These are phyloP conservation scores for Arthrobotrys iridis DNA, from an alignment of 2,329 filamentous ascomycete species.

Conservation along the genomic window DNA sequence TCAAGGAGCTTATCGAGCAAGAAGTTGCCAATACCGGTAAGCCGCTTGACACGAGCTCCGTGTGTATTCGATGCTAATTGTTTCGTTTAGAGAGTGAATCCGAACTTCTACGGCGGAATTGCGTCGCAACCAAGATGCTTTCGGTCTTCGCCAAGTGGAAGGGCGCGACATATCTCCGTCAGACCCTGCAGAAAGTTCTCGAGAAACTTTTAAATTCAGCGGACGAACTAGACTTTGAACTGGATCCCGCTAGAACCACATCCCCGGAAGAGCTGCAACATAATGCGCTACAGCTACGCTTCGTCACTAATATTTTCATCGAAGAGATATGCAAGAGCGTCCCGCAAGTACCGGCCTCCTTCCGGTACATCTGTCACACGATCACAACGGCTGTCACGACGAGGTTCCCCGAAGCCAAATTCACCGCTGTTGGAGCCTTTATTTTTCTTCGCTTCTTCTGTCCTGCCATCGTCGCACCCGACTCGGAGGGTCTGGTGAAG, in stretches of 20 bases:
- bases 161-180: slow-evolving; percentile 71
- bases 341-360: slow-evolving; percentile 70
- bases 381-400: slow-evolving; percentile 73
- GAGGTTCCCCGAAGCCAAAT: slow-evolving; percentile 75
- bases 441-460: slow-evolving; percentile 78
- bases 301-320: slow-evolving; percentile 76
- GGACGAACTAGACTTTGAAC: slow-evolving; percentile 74
- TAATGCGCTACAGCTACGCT: slow-evolving; percentile 73
- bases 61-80: slow-evolving; percentile 24
- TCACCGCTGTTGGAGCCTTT: slow-evolving; percentile 76
- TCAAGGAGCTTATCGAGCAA: slow-evolving; percentile 74
- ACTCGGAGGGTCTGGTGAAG: slow-evolving; percentile 73
- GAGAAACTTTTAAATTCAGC: slow-evolving; percentile 74
- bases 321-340: slow-evolving; percentile 75
- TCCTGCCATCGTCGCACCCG: slow-evolving; percentile 75
- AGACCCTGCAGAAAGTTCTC: slow-evolving; percentile 73
- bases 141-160: slow-evolving; percentile 79
- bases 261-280: slow-evolving; percentile 73
- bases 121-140: slow-evolving; percentile 77
- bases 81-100: slow-evolving; percentile 70
- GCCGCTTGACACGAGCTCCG: slow-evolving; percentile 44
- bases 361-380: slow-evolving; percentile 75
- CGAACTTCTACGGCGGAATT: slow-evolving; percentile 74
- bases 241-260: slow-evolving; percentile 71
- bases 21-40: slow-evolving; percentile 74